Conservation (phyloP, 2,329 filamentous ascomycete species). For the Phaeosphaeriaceae sp. region DNA sequence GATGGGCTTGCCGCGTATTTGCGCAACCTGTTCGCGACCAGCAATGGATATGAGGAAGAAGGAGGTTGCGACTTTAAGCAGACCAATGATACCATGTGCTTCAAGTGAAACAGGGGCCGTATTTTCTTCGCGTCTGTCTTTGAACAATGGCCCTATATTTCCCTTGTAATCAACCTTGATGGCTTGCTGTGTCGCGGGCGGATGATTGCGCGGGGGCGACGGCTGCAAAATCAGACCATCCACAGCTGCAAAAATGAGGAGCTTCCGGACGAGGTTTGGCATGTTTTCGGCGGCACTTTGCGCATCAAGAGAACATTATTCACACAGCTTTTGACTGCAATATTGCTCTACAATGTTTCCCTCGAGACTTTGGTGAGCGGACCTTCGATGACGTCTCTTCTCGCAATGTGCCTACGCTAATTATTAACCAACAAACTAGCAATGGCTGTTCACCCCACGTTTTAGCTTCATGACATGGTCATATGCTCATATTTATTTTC, state of each 20-base stretch:
- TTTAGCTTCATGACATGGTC: too few species aligned
- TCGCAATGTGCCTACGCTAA: neutral
- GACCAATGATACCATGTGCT: conserved; percentile 64
- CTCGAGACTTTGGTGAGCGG: neutral
- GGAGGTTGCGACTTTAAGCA: conserved; percentile 80
- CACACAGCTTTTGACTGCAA: neutral
- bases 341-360: too few species aligned
- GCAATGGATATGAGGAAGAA: conserved; percentile 89
- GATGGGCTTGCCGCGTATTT: conserved; percentile 79
- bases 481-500: too few species aligned
- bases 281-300: conserved; percentile 53
- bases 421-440: too few species aligned
- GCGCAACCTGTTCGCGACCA: conserved; percentile 84
- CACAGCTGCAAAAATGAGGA: conserved; percentile 78
- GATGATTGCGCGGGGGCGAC: conserved; percentile 62
- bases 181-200: conserved; percentile 60
- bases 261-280: conserved; percentile 79
- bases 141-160: conserved; percentile 58
- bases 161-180: conserved; percentile 75
- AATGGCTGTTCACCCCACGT: too few species aligned
- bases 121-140: conserved; percentile 47
- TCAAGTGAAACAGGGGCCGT: conserved; percentile 52
- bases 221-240: conserved; percentile 86
- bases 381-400: conserved; percentile 7
- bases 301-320: conserved; percentile 7